Evolutionary conservation across 2,329 filamentous ascomycete species (phyloP).

Genomic region (Nectriaceae sp.): DNA sequence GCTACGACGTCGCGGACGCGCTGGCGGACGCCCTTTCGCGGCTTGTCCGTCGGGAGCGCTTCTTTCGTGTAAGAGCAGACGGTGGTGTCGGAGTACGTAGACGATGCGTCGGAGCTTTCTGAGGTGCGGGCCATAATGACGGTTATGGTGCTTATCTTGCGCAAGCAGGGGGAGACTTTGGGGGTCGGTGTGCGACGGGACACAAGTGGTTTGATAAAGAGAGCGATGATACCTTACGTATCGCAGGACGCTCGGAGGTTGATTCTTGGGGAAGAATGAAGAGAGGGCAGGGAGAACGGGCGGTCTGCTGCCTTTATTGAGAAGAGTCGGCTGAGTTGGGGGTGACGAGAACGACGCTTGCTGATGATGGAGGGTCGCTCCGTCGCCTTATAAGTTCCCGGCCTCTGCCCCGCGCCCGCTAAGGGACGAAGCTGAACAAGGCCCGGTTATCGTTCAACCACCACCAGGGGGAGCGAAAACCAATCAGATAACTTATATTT

Average conservation of each 20-base stretch:
- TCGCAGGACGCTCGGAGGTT: neutral
- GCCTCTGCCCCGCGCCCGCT: neutral
- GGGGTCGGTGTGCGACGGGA: neutral
- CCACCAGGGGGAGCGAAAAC: no score
- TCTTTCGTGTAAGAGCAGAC: slow-evolving; percentile 32
- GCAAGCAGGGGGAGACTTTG: neutral
- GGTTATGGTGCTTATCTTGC: neutral
- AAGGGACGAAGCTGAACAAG: neutral
- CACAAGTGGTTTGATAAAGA: neutral
- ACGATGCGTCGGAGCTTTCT: slow-evolving; percentile 32
- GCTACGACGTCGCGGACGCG: slow-evolving; percentile 36
- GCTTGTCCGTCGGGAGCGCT: neutral
- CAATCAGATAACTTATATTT: no score
- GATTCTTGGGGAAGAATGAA: neutral
- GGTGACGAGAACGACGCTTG: neutral
- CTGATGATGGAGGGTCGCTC: neutral
- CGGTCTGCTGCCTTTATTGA: no score
- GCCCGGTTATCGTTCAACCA: neutral
- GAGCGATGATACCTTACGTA: neutral
- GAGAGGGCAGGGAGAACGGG: neutral
- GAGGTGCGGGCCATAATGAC: slow-evolving; percentile 25
- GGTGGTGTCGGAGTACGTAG: slow-evolving; percentile 33
- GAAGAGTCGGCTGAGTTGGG: neutral
- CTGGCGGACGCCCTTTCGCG: slow-evolving; percentile 31
- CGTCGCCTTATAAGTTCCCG: neutral